Conservation (phyloP, 768 basidiomycete genomes). For the Suillus paluster region DNA sequence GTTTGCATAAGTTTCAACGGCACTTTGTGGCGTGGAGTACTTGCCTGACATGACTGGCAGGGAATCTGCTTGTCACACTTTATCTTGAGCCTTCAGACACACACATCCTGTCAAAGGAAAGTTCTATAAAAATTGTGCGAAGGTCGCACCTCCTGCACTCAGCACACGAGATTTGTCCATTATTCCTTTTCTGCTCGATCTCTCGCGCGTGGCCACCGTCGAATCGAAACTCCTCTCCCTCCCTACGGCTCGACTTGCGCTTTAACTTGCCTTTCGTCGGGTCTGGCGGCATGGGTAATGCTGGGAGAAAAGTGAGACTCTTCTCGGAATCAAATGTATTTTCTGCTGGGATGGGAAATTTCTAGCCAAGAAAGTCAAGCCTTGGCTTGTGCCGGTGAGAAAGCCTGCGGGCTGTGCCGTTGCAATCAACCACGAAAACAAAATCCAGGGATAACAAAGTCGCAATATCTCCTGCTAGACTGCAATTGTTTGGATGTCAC, state of each 20-base stretch:
- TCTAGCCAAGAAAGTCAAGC: slow-evolving; percentile 23
- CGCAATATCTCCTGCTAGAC: neutral
- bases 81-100: slow-evolving; percentile 67
- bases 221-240: slow-evolving; percentile 53
- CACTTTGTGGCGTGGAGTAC: slow-evolving; percentile 16
- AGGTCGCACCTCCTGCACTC: slow-evolving; percentile 81
- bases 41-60: slow-evolving; percentile 74
- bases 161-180: slow-evolving; percentile 79
- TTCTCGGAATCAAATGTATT: slow-evolving; percentile 18
- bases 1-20: neutral
- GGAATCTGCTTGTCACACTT: slow-evolving; percentile 85
- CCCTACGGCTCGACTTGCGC: slow-evolving; percentile 52
- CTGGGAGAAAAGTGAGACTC: slow-evolving; percentile 14
- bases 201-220: slow-evolving; percentile 63
- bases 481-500: too few species aligned
- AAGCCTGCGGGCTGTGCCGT: slow-evolving; percentile 11
- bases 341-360: slow-evolving; percentile 21
- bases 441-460: neutral
- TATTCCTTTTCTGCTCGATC: slow-evolving; percentile 73
- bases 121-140: slow-evolving; percentile 38
- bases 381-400: slow-evolving; percentile 7
- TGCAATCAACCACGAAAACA: slow-evolving; percentile 1
- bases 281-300: slow-evolving; percentile 57
- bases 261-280: slow-evolving; percentile 54
- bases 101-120: slow-evolving; percentile 25